Evolutionary conservation across 345 rosid genomes (phyloP), one percentile per base, ranked within the genome.

Genomic region (Eucalyptus decipiens): DNA sequence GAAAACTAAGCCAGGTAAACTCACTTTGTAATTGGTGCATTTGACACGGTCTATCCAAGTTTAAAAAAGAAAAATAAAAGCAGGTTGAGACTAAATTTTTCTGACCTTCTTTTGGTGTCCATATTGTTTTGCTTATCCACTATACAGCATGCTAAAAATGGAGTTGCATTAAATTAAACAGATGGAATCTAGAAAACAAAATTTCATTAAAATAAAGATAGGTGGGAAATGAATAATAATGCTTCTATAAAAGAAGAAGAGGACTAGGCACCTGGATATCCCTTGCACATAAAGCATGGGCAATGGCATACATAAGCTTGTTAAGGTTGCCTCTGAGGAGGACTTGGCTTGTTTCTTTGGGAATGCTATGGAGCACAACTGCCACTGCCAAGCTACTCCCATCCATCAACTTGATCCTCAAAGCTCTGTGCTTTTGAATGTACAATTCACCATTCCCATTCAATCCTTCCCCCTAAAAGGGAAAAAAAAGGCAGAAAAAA

Each of bases 351-450:
- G 30, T 56, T 56, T 56, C 30, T 56, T 4, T 56, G 62, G 62
- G 62, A 56, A 56, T 24, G 62, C 30, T 56, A 56, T 56, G 62
- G 62, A 56, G 62, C 30, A 56, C 62, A 56, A 56, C 62, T 56
- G 62, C 62, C 62, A 56, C 28, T 56, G 62, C 62, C 87, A 94
- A 92, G 89, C 95, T 94, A 86, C 94, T 92, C 24, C 96, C 97
- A 24, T 95, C 97, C 51, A 94, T 95, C 80, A 93, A 87, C 90
- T 91, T 95, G 50, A 93, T 90, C 86, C 88, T 93, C 88, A 93
- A 15, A 21, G 93, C 94, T 32, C 40, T 56, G 85, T 93, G 69
- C 90, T 89, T 94, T 87, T 93, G 86, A 17, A 93, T 86, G 80
- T 93, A 94, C 54, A 92, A 80, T 87, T 94, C 94, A 23, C 94